A percentile compares a stretch with the other conserved stretches of the same genome.
Evolutionary conservation across 306 rosid genomes (phyloP).

Genomic region (Hippophae rhamnoides): DNA sequence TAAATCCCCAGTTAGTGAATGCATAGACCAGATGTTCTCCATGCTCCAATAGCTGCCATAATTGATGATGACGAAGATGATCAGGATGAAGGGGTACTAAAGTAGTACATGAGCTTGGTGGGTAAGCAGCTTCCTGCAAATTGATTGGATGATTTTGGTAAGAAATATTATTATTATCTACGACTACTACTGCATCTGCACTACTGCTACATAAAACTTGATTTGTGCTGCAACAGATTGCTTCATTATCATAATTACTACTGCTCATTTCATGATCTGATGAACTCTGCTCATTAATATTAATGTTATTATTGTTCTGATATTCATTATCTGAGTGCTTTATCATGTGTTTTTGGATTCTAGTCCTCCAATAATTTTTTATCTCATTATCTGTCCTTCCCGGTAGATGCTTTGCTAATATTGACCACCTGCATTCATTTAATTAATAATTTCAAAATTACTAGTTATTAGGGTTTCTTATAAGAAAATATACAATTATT

Average conservation of each 20-base stretch:
- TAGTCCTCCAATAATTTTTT: conserved; percentile 94
- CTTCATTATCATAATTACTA: no score
- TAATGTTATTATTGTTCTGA: conserved; percentile 23
- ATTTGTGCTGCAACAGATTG: conserved; percentile 13
- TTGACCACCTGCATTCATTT: conserved; percentile 68
- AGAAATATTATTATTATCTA: no score
- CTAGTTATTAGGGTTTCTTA: no score
- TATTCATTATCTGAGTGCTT: conserved; percentile 24
- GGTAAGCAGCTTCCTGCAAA: conserved; percentile 33
- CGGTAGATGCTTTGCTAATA: conserved; percentile 86
- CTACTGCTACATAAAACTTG: conserved; percentile 23
- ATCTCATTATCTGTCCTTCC: conserved; percentile 97
- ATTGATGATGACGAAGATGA: conserved; percentile 18
- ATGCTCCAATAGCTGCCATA: conserved; percentile 62
- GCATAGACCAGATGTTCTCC: conserved; percentile 96
- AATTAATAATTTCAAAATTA: no score
- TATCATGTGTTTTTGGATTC: conserved; percentile 83
- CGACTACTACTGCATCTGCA: conserved; percentile 13
- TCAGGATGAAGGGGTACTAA: conserved; percentile 24
- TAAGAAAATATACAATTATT: no score
- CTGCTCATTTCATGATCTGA: no score
- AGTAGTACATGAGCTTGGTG: conserved; percentile 18
- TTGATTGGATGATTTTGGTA: no score
- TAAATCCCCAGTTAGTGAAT: conserved; percentile 48
- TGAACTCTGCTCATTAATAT: no score